Base-by-base conservation (phyloP, 768 basidiomycete species). In the Omphalotus guepiniiformis region DNA sequence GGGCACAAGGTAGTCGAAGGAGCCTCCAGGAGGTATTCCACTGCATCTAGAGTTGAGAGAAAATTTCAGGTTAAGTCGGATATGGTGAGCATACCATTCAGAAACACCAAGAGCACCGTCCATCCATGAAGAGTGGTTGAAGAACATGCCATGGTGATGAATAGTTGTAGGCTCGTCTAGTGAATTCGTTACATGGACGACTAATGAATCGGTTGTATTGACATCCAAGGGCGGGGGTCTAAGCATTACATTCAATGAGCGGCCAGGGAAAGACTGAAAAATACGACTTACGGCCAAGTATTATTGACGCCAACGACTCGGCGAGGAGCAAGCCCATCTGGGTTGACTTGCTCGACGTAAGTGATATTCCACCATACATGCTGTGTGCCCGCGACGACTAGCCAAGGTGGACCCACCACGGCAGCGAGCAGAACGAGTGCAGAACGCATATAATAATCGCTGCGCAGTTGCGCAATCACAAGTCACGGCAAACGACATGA, bases 131-230 rank as follows among this genome's bases (percentile, higher is more conserved):
- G 86, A 77, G 2, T 78, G 75, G 62, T 93, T 93, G 74, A 96
- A 93, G 69, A 82, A 93, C 85, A 95, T 89, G 53, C 94, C 95
- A 67, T 96, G 94, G 60, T 93, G 86, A 63, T 98, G 94, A 13
- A 97, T 67, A 0, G 85, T 75, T 0, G 86, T 76, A 0, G 83
- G 78, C 21, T 69, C 53, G 44, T 85, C 80, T 47, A 94, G 65
- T 2, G 75, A 76, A 63, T 93, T 93, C 22, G 71, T 71, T 3
- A 82, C 80, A 59, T 97, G 93, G 0, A 97, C 73, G 23, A 86
- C 57, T 23, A 96, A 70, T 0, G 79, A 78, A 63, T 98, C 92
- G 18, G 73, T 74, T 5, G 79, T 75, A 51, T 73, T 75, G 9
- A 93, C 79, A 19, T 83, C 77, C 49, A 96, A 69, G 0, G 89